phyloP scores from a whole-genome alignment of 2,329 filamentous ascomycete species.

The Aureobasidium sp. region DNA sequence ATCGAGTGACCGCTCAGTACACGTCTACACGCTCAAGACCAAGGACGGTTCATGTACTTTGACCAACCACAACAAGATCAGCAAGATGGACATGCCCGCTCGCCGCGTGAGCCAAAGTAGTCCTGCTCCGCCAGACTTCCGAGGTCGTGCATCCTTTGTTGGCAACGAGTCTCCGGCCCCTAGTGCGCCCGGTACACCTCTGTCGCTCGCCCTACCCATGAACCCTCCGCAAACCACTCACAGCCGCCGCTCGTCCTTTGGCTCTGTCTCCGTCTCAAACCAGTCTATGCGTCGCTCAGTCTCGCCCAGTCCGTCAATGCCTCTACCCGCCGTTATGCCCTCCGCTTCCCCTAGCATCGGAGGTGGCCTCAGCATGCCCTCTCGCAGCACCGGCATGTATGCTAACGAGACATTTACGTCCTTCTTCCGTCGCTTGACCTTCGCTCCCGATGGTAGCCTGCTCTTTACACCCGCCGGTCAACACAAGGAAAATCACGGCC shows the following conservation, averaged over 20 bases:
- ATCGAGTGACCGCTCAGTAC: slow-evolving; percentile 94
- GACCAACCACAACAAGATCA: slow-evolving; percentile 67
- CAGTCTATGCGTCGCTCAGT: slow-evolving; percentile 69
- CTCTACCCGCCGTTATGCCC: slow-evolving; percentile 89
- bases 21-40: slow-evolving; percentile 92
- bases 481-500: slow-evolving; percentile 71
- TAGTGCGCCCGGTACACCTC: slow-evolving; percentile 89
- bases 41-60: slow-evolving; percentile 95
- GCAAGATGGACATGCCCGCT: slow-evolving; percentile 88
- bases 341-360: slow-evolving; percentile 81
- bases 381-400: slow-evolving; percentile 79
- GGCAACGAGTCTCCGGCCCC: slow-evolving; percentile 71
- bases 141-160: slow-evolving; percentile 56
- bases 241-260: slow-evolving; percentile 89
- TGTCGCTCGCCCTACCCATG: slow-evolving; percentile 84
- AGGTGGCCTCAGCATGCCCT: slow-evolving; percentile 41
- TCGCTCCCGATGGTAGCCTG: slow-evolving; percentile 89
- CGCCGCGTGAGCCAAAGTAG: slow-evolving; percentile 85
- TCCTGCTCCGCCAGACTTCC: slow-evolving; percentile 78
- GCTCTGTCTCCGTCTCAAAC: slow-evolving; percentile 45
- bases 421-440: slow-evolving; percentile 89
- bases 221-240: slow-evolving; percentile 90
- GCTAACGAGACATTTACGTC: slow-evolving; percentile 95
- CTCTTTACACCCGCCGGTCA: slow-evolving; percentile 92
- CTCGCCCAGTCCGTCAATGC: slow-evolving; percentile 88